Evolutionary conservation across 2,329 filamentous ascomycete genomes (phyloP).

Genomic region (Penicillium hordei): DNA sequence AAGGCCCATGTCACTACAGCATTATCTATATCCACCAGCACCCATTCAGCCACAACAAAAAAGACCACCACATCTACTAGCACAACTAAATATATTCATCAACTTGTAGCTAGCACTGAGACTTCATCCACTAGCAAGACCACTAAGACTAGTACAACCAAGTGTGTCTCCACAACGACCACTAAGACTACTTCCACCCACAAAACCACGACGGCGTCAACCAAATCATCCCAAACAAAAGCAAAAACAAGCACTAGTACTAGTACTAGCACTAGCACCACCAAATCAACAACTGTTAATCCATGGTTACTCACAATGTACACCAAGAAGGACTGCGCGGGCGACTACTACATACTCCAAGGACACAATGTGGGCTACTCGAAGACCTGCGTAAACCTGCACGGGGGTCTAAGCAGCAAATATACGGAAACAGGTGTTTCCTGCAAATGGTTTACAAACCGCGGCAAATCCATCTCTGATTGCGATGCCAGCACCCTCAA

Average conservation of each 20-base stretch:
- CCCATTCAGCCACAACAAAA: neutral
- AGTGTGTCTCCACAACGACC: neutral
- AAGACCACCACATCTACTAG: neutral
- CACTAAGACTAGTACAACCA: neutral
- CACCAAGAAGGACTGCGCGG: constrained; percentile 6
- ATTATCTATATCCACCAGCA: neutral
- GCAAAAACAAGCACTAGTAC: too few relatives aligned
- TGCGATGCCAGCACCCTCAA: neutral
- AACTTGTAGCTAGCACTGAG: neutral
- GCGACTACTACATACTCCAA: constrained; percentile 15
- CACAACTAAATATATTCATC: neutral
- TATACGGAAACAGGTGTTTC: neutral
- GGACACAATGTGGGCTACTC: constrained; percentile 1
- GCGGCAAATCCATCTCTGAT: neutral
- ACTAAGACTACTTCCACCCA: neutral
- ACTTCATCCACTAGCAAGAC: neutral
- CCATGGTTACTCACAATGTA: constrained; percentile 14
- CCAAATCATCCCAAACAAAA: neutral
- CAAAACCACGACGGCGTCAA: neutral
- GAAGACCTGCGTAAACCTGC: neutral
- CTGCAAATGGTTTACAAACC: neutral
- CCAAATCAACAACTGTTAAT: neutral
- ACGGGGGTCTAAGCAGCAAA: neutral
- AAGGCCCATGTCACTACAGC: neutral
- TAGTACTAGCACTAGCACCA: neutral